Base-by-base conservation (phyloP, 306 rosid genomes). In the Sicyos baderoa region DNA sequence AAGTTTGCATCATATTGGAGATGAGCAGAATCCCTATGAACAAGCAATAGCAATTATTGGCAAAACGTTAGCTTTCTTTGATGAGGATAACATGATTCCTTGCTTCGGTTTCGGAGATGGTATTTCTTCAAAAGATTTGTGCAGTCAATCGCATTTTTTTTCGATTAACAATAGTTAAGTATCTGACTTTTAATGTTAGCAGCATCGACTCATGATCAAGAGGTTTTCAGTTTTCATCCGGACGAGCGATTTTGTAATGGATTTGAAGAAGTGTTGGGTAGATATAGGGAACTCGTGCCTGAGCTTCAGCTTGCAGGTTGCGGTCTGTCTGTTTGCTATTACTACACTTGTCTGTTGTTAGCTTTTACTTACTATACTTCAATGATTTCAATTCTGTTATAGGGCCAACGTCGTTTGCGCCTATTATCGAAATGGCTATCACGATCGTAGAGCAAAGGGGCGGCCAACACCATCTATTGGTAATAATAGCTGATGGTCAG, bases 401-500 rank as follows among this genome's bases (percentile, higher is more conserved):
- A 93, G 99, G 99, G 25, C 99, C 99, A 40, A 93, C 99, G 59
- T 93, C 99, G 62, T 93, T 93, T 80, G 97, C 96, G 40, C 99
- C 97, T 1, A 40, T 89, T 50, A 68, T 93, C 71, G 99, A 93
- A 86, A 93, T 90, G 99, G 99, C 88, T 61, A 84, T 90, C 80
- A 86, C 96, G 67, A 84, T 88, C 29, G 97, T 93, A 68, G 99
- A 93, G 84, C 91, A 90, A 71, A 93, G 96, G 80, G 87, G 88
- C 14, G 96, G 97, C 68, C 97, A 93, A 37, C 88, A 93, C 85
- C 99, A 93, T 88, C 97, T 90, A 66, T 79, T 93, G 51, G 65
- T 93, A 77, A 90, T 93, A 61, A 84, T 93, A 76, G 99, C 99
- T 3, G 99, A 93, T 79, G 97, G 99, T 17, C 97, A 93, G 97